phyloP scores from a whole-genome alignment of 768 basidiomycete genomes.

The Psilocybe sp. region DNA sequence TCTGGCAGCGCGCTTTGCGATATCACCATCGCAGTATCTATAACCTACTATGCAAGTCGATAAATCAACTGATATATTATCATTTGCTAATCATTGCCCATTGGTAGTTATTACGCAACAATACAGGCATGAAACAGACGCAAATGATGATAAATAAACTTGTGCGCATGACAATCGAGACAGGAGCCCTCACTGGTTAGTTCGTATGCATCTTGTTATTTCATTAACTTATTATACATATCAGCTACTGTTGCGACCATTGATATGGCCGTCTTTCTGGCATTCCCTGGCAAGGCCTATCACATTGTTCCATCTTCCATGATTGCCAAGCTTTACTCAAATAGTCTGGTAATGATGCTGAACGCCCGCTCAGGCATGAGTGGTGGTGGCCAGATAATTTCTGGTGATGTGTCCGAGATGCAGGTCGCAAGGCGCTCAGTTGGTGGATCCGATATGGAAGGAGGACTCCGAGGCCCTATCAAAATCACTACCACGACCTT shows the following conservation, averaged over 20 bases:
- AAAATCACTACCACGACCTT: no score
- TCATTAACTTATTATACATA: not conserved
- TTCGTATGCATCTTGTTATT: not conserved
- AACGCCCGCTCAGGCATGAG: conserved; percentile 7
- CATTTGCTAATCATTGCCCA: not conserved
- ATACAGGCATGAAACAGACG: conserved; percentile 13
- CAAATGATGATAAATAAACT: conserved; percentile 15
- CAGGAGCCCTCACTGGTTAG: conserved; percentile 25
- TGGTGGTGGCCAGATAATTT: not conserved
- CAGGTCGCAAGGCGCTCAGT: no score
- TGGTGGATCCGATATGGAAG: no score
- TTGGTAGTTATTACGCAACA: conserved; percentile 1
- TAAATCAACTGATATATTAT: not conserved
- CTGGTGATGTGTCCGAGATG: no score
- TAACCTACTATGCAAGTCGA: conserved; percentile 22
- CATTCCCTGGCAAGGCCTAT: conserved; percentile 12
- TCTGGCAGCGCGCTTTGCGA: conserved; percentile 23
- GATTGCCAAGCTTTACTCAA: conserved; percentile 26
- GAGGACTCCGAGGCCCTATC: no score
- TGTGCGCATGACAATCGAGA: conserved; percentile 27
- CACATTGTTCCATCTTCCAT: conserved; percentile 21
- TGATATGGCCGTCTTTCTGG: conserved; percentile 18
- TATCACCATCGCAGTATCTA: conserved; percentile 22
- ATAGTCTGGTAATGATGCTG: conserved; percentile 21
- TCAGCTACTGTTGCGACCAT: conserved; percentile 22